Conservation (phyloP, 2,329 filamentous ascomycete genomes). For the Nannizziopsis arthrosporioides region DNA sequence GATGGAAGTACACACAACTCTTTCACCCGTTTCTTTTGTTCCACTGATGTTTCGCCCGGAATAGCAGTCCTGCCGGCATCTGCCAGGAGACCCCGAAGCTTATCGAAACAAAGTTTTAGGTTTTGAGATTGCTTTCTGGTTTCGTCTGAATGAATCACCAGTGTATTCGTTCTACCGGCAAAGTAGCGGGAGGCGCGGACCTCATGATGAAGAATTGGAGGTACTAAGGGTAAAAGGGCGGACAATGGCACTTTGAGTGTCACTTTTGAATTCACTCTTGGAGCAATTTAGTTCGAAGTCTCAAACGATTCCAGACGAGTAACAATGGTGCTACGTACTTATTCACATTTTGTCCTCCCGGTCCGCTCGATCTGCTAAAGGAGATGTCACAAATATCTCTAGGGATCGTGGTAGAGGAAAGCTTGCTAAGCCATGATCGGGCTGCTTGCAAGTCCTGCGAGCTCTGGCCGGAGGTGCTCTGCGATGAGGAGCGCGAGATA, state of each 20-base stretch:
- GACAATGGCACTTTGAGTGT: conserved; percentile 47
- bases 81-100: conserved; percentile 45
- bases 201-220: conserved; percentile 41
- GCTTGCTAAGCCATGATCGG: conserved; percentile 45
- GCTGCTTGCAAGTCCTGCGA: conserved; percentile 34
- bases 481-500: background rate
- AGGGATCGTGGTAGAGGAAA: conserved; percentile 45
- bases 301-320: too few relatives aligned
- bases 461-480: conserved; percentile 12
- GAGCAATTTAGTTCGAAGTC: background rate
- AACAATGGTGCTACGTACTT: conserved; percentile 37
- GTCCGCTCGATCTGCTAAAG: conserved; percentile 53
- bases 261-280: conserved; percentile 55
- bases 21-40: conserved; percentile 44
- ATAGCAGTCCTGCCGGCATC: conserved; percentile 41
- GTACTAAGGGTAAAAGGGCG: conserved; percentile 43
- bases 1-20: conserved; percentile 35
- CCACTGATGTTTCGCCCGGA: conserved; percentile 49
- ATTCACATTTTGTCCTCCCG: conserved; percentile 58
- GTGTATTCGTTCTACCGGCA: conserved; percentile 40
- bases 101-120: conserved; percentile 47
- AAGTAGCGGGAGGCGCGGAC: conserved; percentile 46
- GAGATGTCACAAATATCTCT: conserved; percentile 46
- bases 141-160: conserved; percentile 54
- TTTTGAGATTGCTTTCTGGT: conserved; percentile 51